These are phyloP conservation scores for Alternaria brassicicola DNA, from an alignment of 2,329 filamentous ascomycete species.

Conservation along the genomic window DNA sequence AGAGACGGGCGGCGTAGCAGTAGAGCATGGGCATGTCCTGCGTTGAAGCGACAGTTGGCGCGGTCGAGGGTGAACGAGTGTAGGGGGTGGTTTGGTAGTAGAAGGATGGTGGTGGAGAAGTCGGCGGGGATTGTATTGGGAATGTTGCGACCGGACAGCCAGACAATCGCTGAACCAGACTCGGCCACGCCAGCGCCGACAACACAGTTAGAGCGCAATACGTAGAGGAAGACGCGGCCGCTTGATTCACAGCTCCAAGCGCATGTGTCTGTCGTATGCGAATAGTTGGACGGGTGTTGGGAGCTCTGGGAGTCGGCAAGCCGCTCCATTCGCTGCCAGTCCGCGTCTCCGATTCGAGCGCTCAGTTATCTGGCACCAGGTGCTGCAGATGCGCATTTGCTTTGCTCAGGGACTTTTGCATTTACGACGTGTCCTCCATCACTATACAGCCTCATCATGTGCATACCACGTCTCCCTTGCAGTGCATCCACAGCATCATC, in stretches of 20 bases:
- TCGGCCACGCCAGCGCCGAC: constrained; percentile 7
- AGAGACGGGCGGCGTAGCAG: constrained; percentile 26
- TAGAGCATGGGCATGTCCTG: constrained; percentile 41
- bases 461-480: background rate
- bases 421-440: background rate
- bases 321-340: constrained; percentile 30
- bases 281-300: constrained; percentile 8
- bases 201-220: background rate
- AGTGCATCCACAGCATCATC: constrained; percentile 3
- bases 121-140: constrained; percentile 25
- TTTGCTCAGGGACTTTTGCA: background rate
- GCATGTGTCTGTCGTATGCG: constrained; percentile 4
- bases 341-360: constrained; percentile 31
- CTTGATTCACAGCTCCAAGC: background rate
- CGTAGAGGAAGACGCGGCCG: background rate
- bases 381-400: background rate
- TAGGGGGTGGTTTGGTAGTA: constrained; percentile 20
- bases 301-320: constrained; percentile 11
- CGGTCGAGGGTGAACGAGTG: constrained; percentile 28
- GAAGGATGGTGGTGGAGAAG: constrained; percentile 18
- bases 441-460: background rate
- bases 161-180: constrained; percentile 9
- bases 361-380: background rate
- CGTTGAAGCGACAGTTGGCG: constrained; percentile 19
- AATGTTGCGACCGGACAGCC: constrained; percentile 15